Percentiles rank a stretch among this genome's conserved stretches.
Conservation (phyloP, 1,284 basidiomycete genomes). For the Ceratobasidium theobromae region DNA sequence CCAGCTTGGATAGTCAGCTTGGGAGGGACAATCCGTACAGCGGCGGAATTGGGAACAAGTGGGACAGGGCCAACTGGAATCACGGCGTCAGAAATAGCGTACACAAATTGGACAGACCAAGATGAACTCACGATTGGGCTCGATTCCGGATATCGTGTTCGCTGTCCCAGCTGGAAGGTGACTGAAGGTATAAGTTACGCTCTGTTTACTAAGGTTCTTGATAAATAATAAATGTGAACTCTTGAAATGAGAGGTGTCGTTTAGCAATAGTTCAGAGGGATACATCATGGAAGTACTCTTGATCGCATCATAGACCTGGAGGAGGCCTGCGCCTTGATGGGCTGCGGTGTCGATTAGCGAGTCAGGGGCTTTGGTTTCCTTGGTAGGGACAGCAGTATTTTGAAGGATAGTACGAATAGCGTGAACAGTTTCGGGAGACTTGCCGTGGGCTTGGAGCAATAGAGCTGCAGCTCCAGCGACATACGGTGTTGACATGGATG, state of each 20-base stretch:
- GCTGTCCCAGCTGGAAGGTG: conserved; percentile 44
- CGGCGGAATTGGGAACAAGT: conserved; percentile 38
- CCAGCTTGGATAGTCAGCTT: conserved; percentile 40
- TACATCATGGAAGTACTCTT: conserved; percentile 56
- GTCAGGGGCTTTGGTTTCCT: conserved; percentile 51
- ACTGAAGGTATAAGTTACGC: conserved; percentile 38
- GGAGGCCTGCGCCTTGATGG: conserved; percentile 65
- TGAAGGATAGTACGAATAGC: conserved; percentile 57
- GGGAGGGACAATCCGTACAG: conserved; percentile 37
- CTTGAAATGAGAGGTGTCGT: conserved; percentile 61
- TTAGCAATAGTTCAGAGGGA: conserved; percentile 63
- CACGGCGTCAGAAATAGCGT: background rate
- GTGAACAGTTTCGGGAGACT: conserved; percentile 46
- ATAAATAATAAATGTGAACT: conserved; percentile 37
- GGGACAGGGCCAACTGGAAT: conserved; percentile 38
- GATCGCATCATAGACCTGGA: conserved; percentile 65
- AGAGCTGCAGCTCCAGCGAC: conserved; percentile 67
- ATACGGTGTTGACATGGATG: conserved; percentile 51
- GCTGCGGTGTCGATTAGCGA: conserved; percentile 60
- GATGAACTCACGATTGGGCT: conserved; percentile 37
- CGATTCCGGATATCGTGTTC: conserved; percentile 46
- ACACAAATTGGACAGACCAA: background rate
- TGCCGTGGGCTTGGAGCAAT: conserved; percentile 58
- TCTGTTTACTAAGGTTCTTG: conserved; percentile 38
- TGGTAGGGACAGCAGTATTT: conserved; percentile 56